Evolutionary conservation across 768 basidiomycete species (phyloP).

Genomic region (Boletus fagicola): DNA sequence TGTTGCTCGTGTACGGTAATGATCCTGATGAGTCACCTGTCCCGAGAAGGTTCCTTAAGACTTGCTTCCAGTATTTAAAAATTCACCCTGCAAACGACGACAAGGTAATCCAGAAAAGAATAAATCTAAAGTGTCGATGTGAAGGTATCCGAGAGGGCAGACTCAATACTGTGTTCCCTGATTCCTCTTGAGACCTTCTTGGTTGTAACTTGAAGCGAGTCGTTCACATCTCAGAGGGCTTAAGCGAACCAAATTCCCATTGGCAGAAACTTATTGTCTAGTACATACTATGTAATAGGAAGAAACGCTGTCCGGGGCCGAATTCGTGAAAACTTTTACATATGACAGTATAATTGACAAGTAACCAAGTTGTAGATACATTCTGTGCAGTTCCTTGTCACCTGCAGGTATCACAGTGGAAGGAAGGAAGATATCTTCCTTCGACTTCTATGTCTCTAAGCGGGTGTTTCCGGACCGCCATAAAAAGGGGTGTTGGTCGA

Average conservation of each 20-base stretch:
- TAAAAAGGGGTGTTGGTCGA: constrained; percentile 17
- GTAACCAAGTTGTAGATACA: neutral
- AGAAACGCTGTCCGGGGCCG: neutral
- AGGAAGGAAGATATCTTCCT: neutral
- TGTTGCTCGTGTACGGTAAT: too few species aligned
- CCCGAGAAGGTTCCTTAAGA: neutral
- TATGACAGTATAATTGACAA: neutral
- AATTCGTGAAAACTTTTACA: neutral
- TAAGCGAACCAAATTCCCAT: neutral
- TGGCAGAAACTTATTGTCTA: neutral
- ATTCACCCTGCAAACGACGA: neutral
- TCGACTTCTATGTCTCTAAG: neutral
- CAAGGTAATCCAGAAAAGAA: too few species aligned
- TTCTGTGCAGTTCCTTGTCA: too few species aligned
- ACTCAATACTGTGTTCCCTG: neutral
- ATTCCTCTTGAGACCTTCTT: neutral
- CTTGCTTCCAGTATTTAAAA: too few species aligned
- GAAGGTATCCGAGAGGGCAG: neutral
- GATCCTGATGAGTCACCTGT: neutral
- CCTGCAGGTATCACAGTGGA: too few species aligned
- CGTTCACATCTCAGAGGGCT: neutral
- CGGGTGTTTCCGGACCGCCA: constrained; percentile 9
- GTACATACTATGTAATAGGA: too few species aligned
- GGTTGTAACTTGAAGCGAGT: neutral
- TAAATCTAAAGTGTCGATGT: neutral